Evolutionary conservation across 2,329 filamentous ascomycete genomes (phyloP).

Genomic region (Monosporascus sp.): DNA sequence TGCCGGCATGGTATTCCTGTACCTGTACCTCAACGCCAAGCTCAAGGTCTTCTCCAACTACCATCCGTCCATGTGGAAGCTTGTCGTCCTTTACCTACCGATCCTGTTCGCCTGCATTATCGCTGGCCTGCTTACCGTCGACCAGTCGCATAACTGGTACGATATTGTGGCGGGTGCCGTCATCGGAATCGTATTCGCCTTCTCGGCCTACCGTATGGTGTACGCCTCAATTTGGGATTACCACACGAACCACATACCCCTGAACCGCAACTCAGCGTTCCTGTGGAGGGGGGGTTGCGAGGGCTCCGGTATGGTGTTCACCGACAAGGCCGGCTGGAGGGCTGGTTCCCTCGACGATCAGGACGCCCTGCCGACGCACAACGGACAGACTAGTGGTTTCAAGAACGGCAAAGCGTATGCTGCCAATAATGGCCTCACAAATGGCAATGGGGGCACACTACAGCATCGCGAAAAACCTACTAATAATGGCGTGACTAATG

Average conservation of each 20-base stretch:
- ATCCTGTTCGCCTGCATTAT: conserved; percentile 56
- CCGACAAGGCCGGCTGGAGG: conserved; percentile 20
- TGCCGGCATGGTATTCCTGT: conserved; percentile 58
- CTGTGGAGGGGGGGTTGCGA: conserved; percentile 15
- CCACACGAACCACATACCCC: conserved; percentile 62
- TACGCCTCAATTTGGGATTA: conserved; percentile 68
- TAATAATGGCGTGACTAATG: too few species aligned
- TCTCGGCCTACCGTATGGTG: conserved; percentile 59
- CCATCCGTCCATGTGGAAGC: conserved; percentile 63
- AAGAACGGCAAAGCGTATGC: neutral
- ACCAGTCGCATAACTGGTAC: conserved; percentile 66
- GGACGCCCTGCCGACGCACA: neutral
- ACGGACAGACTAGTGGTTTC: neutral
- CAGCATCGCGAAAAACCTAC: too few species aligned
- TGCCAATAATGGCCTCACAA: too few species aligned
- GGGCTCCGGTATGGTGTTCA: conserved; percentile 18
- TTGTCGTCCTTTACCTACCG: conserved; percentile 52
- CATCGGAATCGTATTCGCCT: conserved; percentile 59
- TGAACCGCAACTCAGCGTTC: conserved; percentile 37
- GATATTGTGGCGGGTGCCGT: conserved; percentile 59
- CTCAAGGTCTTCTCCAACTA: conserved; percentile 65
- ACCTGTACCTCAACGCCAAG: conserved; percentile 66
- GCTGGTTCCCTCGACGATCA: neutral
- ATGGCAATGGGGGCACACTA: too few species aligned
- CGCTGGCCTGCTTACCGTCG: conserved; percentile 56